Evolutionary conservation across 176 grass and related monocot genomes (phyloP), one percentile per base, ranked within the genome.

Genomic region (Hsuehochloa calcarea): DNA sequence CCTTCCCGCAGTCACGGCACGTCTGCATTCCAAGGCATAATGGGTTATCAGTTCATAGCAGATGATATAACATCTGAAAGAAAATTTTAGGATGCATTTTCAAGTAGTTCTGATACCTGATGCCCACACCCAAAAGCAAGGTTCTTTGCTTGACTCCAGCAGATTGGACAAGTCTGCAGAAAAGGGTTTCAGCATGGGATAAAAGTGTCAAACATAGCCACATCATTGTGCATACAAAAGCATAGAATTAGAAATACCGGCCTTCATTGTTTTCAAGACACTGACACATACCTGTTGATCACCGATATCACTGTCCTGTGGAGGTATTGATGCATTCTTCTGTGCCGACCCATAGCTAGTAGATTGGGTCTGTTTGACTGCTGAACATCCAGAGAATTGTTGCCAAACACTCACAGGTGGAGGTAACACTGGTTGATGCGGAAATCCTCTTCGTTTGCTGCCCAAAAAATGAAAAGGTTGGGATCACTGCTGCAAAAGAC

Each of bases 111-210:
- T 15, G 1, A 43, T 92, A 97, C 95, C 95, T 94, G 95, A 89
- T 97, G 95, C 14, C 90, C 90, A 72, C 92, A 97, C 14, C 92
- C 90, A 65, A 97, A 94, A 82, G 95, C 95, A 52, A 94, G 90
- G 72, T 97, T 78, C 74, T 94, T 97, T 15, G 47, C 31, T 90
- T 92, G 78, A 25, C 44, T 70, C 92, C 86, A 85, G 84, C 95
- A 97, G 79, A 92, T 89, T 15, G 90, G 90, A 81, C 95, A 97
- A 79, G 69, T 86, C 95, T 97, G 81, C 22, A 41, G 15, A 45
- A 63, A 16, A 85, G 1, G 13, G 65, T 29, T 66, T 77, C 46
- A 79, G 72, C 14, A 77, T 38, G 10, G 79, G 19, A 55, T 50
- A 26, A 11, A 68, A 67, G 8, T 19, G 43, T 5, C 8, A 50